These are phyloP conservation scores for Pharnaceum exiguum DNA, from an alignment of 148 eudicot genomes.

Conservation along the genomic window DNA sequence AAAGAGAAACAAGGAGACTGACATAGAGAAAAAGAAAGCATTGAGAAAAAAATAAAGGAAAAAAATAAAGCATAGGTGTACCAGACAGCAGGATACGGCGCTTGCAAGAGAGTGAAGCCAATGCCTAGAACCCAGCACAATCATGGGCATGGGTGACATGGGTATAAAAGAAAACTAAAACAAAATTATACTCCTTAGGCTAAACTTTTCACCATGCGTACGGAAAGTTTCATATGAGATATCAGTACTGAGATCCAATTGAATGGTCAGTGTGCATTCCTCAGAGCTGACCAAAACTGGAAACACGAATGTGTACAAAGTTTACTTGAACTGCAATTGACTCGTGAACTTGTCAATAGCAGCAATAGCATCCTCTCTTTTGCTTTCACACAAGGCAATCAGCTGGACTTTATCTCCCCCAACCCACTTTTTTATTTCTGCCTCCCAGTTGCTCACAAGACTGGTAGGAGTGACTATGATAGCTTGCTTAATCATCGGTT, in stretches of 20 bases:
- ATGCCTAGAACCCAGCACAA: conserved; percentile 49
- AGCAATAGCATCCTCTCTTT: conserved; percentile 70
- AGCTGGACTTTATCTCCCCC: conserved; percentile 81
- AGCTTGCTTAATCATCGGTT: conserved; percentile 87
- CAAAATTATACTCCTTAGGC: conserved; percentile 54
- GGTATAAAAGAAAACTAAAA: no score
- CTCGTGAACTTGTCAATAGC: conserved; percentile 69
- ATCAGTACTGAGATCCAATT: conserved; percentile 65
- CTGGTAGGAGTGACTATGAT: conserved; percentile 97
- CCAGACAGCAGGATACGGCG: conserved; percentile 92
- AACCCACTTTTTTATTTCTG: conserved; percentile 95
- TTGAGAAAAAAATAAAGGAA: conserved; percentile 4
- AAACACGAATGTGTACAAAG: no score
- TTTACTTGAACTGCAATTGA: conserved; percentile 64
- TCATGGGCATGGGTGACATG: not conserved
- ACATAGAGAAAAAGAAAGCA: not conserved
- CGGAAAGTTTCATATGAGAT: conserved; percentile 97
- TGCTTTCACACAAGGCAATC: conserved; percentile 94
- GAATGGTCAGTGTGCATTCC: conserved; percentile 19
- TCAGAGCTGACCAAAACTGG: conserved; percentile 11
- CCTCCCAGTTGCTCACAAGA: conserved; percentile 98
- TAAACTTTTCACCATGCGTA: conserved; percentile 79
- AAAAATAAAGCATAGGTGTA: conserved; percentile 76
- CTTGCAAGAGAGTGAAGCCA: conserved; percentile 86
- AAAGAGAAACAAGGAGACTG: not conserved